A percentile compares a stretch with the other conserved stretches of the same genome.
phyloP scores from a whole-genome alignment of 75 land plant species.

The Cunninghamia lanceolata region DNA sequence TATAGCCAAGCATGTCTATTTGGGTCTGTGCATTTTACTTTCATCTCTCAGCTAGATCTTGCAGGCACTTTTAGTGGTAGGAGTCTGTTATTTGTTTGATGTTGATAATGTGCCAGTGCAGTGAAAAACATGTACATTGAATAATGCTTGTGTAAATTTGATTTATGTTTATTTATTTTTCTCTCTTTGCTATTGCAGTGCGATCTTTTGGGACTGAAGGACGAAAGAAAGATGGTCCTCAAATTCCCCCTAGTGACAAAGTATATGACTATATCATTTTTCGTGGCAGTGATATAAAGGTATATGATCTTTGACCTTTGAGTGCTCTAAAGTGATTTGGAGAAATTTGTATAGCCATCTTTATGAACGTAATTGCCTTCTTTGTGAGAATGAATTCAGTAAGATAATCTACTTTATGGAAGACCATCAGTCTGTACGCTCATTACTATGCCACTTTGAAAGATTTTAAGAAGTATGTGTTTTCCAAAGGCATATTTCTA shows the following conservation, averaged over 20 bases:
- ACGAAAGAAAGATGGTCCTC: conserved; percentile 50
- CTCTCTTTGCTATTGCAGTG: conserved; percentile 25
- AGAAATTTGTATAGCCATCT: neutral
- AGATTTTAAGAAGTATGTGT: neutral
- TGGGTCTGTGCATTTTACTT: neutral
- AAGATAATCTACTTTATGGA: neutral
- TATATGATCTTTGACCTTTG: neutral
- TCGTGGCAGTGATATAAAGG: conserved; percentile 52
- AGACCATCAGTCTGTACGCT: neutral
- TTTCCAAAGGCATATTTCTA: neutral
- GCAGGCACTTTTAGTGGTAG: neutral
- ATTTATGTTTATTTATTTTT: neutral
- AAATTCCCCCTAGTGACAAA: conserved; percentile 48
- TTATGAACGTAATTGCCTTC: neutral
- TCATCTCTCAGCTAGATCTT: neutral
- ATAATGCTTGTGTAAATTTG: neutral
- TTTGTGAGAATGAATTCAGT: neutral
- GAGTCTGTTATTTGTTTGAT: neutral
- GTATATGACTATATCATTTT: conserved; percentile 53
- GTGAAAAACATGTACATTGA: neutral
- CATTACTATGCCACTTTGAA: neutral
- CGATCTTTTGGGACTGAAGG: conserved; percentile 54
- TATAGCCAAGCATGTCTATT: neutral
- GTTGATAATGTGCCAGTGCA: neutral
- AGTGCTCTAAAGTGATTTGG: neutral